Conservation (phyloP, 768 basidiomycete genomes). For the Boletales sp. region DNA sequence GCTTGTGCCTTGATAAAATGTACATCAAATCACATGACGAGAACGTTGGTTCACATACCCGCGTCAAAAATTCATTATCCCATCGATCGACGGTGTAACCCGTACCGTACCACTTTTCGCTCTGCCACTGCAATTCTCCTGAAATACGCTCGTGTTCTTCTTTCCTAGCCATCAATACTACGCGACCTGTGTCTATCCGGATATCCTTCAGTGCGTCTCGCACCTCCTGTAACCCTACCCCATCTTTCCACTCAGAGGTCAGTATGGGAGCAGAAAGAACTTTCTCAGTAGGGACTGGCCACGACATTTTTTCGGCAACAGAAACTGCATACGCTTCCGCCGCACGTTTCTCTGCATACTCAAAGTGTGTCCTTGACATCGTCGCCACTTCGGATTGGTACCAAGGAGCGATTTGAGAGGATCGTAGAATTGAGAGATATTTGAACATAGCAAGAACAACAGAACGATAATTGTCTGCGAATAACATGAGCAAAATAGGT, state of each 20-base stretch:
- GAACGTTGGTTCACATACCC: constrained; percentile 33
- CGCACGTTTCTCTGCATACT: constrained; percentile 79
- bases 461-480: constrained; percentile 62
- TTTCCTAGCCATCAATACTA: constrained; percentile 76
- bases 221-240: constrained; percentile 48
- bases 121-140: constrained; percentile 55
- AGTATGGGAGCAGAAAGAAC: constrained; percentile 69
- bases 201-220: constrained; percentile 59
- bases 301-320: constrained; percentile 69
- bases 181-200: constrained; percentile 55
- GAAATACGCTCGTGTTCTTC: constrained; percentile 54
- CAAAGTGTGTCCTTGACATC: constrained; percentile 73
- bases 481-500: constrained; percentile 2
- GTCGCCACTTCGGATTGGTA: constrained; percentile 73
- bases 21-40: neutral
- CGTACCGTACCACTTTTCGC: constrained; percentile 93
- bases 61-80: constrained; percentile 55
- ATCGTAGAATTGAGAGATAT: constrained; percentile 69
- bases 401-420: constrained; percentile 56
- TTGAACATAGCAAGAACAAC: constrained; percentile 72
- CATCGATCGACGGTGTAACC: constrained; percentile 74
- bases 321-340: constrained; percentile 78
- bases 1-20: constrained; percentile 49
- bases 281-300: constrained; percentile 78
- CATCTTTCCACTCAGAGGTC: constrained; percentile 68